These are phyloP conservation scores for Pichia exigua DNA, from an alignment of 805 yeast genomes.

Conservation along the genomic window DNA sequence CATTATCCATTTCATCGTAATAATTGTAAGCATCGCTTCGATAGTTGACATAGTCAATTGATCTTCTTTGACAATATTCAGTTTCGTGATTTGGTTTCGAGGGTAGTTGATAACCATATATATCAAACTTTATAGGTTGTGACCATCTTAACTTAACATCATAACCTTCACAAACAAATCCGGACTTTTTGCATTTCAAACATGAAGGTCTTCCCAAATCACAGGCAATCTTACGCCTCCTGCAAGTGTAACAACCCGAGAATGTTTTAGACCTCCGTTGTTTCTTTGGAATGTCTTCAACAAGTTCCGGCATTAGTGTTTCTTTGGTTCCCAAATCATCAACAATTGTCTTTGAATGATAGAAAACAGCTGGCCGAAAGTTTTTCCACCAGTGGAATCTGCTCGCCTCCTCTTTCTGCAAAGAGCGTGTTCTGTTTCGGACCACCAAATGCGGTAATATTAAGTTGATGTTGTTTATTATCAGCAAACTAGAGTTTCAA, in stretches of 20 bases:
- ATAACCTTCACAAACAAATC: constrained; percentile 72
- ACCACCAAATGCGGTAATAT: not conserved
- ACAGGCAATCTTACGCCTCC: constrained; percentile 74
- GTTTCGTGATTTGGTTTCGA: constrained; percentile 28
- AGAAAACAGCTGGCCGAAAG: not conserved
- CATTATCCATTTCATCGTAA: constrained; percentile 80
- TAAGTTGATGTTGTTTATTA: not conserved
- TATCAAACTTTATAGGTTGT: constrained; percentile 44
- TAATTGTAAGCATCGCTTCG: constrained; percentile 49
- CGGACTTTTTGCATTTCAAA: constrained; percentile 58
- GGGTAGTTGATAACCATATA: constrained; percentile 35
- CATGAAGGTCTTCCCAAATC: constrained; percentile 68
- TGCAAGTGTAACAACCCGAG: constrained; percentile 84
- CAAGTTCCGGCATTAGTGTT: not conserved
- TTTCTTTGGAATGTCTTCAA: not conserved
- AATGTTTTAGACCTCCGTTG: constrained; percentile 57
- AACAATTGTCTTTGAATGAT: too few relatives aligned
- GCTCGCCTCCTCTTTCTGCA: not conserved
- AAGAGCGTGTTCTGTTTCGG: not conserved
- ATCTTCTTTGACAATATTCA: constrained; percentile 60
- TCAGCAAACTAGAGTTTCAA: too few relatives aligned
- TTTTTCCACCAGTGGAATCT: not conserved
- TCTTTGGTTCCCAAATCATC: too few relatives aligned
- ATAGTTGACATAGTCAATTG: constrained; percentile 68
- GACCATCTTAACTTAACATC: constrained; percentile 77